These are phyloP conservation scores for Cordyceps pruinosa DNA, from an alignment of 2,329 filamentous ascomycete genomes.

Conservation along the genomic window DNA sequence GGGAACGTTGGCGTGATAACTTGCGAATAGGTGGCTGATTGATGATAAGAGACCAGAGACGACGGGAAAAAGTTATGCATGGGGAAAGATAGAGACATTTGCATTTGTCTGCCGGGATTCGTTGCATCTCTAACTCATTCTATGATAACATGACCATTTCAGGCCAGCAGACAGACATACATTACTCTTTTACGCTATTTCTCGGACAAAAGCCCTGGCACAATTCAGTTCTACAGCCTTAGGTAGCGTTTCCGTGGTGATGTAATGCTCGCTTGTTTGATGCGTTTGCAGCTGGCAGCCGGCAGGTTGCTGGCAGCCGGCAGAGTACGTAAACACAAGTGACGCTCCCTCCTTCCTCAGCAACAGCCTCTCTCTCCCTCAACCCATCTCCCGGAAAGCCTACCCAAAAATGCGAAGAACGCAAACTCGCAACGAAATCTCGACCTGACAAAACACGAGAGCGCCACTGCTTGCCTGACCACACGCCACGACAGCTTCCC, in stretches of 20 bases:
- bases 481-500: not conserved
- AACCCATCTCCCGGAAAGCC: too few species aligned
- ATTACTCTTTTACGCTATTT: not conserved
- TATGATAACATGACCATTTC: not conserved
- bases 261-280: not conserved
- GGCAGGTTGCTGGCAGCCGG: not conserved
- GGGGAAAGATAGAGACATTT: not conserved
- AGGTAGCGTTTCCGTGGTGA: not conserved
- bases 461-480: not conserved
- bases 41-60: too few species aligned
- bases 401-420: too few species aligned
- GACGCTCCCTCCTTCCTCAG: not conserved
- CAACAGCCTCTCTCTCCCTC: too few species aligned
- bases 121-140: not conserved
- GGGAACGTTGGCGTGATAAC: too few species aligned
- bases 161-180: not conserved
- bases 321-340: not conserved
- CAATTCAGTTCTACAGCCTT: too few species aligned
- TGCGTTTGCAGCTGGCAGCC: not conserved
- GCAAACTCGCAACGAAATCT: too few species aligned
- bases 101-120: not conserved
- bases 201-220: too few species aligned
- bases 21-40: too few species aligned
- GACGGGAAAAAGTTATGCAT: not conserved
- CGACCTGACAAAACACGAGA: not conserved